Conservation (phyloP, 805 yeast species). For the Komagataella populi region DNA sequence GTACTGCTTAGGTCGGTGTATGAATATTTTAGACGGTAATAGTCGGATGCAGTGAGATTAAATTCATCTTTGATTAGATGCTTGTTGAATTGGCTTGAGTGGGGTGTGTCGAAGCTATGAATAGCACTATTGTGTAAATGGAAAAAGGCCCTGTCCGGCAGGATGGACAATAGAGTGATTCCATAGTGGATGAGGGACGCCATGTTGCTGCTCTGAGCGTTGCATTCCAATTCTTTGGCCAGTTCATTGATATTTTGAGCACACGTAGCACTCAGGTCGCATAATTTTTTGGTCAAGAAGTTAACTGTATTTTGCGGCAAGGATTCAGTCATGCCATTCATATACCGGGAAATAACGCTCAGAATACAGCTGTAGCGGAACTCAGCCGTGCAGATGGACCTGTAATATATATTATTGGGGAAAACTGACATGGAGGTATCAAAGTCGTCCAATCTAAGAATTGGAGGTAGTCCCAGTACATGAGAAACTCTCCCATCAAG, state of each 20-base stretch:
- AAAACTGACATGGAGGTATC: not conserved
- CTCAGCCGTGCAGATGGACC: not conserved
- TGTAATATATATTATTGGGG: not conserved
- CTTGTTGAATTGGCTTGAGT: not conserved
- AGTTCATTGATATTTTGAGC: not conserved
- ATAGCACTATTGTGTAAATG: not conserved
- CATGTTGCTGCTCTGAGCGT: not conserved
- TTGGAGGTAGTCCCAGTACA: not conserved
- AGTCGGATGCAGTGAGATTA: not conserved
- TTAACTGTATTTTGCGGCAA: not conserved
- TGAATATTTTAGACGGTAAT: not conserved
- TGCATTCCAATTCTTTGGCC: not conserved
- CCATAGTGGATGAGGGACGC: not conserved
- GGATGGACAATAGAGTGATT: not conserved
- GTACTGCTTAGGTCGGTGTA: not conserved
- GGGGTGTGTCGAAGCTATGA: not conserved
- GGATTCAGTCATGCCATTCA: not conserved
- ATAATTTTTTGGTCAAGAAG: not conserved
- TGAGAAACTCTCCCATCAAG: not conserved
- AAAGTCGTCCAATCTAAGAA: not conserved
- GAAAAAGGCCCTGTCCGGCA: not conserved
- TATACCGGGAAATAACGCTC: not conserved
- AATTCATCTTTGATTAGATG: not conserved
- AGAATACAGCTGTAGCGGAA: not conserved
- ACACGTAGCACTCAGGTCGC: not conserved